Base-by-base conservation (phyloP, 2,329 filamentous ascomycete species). In the Aspergillus fructus region DNA sequence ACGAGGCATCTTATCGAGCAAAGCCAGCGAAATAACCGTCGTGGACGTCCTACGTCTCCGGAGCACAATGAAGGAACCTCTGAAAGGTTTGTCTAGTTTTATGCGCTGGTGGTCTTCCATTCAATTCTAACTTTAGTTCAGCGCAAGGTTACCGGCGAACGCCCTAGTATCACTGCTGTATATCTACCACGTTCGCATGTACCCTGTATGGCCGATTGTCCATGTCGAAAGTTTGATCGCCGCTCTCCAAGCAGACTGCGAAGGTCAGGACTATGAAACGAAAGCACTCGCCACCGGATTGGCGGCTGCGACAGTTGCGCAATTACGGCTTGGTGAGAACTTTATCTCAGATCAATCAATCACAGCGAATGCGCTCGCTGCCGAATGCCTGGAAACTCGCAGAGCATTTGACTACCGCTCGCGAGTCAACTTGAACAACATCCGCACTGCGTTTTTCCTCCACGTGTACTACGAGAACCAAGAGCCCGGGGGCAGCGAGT, bases 381-480 rank as follows among this genome's bases (percentile, higher is more conserved):
- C 65, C 4, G 75, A 78, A 55, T 76, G 74, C 41, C 68, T 74
- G 54, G 62, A 68, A 5, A 67, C 66, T 34, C 71, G 65, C 50
- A 67, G 55, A 47, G 66, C 53, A 62, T 67, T 65, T 37, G 62
- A 69, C 21, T 70, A 68, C 24, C 70, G 66, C 21, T 65, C 62
- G 13, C 59, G 63, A 4, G 65, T 71, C 2, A 74, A 71, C 15
- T 67, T 83, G 19, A 74, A 80, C 49, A 71, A 69, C 34, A 61
- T 83, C 3, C 73, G 79, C 4, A 78, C 77, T 2, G 78, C 79
- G 0, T 83, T 83, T 60, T 83, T 82, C 48, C 66, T 83, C 17
- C 81, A 83, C 61, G 77, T 81, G 11, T 82, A 81, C 52, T 75
- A 82, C 60, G 80, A 83, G 63, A 82, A 83, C 53, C 73, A 77